phyloP scores from a whole-genome alignment of 2,329 filamentous ascomycete genomes.

The Claviceps sp. region DNA sequence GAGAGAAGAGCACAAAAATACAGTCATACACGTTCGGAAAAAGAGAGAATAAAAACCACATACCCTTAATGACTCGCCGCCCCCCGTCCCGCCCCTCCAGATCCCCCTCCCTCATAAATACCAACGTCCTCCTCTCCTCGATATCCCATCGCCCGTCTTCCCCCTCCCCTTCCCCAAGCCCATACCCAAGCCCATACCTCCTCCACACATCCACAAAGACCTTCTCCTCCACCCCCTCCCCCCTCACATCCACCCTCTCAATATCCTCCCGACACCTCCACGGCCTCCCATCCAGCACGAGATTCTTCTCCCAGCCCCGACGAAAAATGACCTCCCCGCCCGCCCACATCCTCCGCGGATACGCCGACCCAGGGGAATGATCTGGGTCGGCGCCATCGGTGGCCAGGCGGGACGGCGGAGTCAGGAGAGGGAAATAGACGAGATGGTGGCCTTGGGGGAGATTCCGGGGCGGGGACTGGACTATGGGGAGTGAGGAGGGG shows the following conservation, averaged over 20 bases:
- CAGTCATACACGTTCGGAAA: too few relatives aligned
- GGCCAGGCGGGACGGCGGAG: conserved; percentile 48
- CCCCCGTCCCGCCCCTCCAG: conserved; percentile 5
- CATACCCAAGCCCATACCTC: conserved; percentile 23
- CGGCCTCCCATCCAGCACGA: conserved; percentile 26
- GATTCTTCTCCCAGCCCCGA: conserved; percentile 12
- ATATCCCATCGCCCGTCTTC: conserved; percentile 18
- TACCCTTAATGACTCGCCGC: conserved; percentile 16
- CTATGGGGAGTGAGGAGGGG: conserved; percentile 5
- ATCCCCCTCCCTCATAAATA: conserved; percentile 32
- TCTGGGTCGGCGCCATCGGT: conserved; percentile 74
- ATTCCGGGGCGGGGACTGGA: conserved; percentile 13
- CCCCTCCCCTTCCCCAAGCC: background rate
- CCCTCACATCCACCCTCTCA: conserved; percentile 22
- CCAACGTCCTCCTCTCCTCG: conserved; percentile 35
- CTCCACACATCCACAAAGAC: conserved; percentile 39
- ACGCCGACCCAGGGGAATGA: conserved; percentile 62
- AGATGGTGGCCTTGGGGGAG: conserved; percentile 65
- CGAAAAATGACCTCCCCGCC: conserved; percentile 57
- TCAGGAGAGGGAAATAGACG: conserved; percentile 70
- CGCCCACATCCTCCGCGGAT: conserved; percentile 74
- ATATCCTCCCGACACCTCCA: conserved; percentile 34
- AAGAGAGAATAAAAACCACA: background rate
- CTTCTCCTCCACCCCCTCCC: conserved; percentile 24
- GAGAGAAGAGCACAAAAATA: background rate